Conservation (phyloP, 495 filamentous ascomycete genomes). For the Pseudotulostoma volvatum region DNA sequence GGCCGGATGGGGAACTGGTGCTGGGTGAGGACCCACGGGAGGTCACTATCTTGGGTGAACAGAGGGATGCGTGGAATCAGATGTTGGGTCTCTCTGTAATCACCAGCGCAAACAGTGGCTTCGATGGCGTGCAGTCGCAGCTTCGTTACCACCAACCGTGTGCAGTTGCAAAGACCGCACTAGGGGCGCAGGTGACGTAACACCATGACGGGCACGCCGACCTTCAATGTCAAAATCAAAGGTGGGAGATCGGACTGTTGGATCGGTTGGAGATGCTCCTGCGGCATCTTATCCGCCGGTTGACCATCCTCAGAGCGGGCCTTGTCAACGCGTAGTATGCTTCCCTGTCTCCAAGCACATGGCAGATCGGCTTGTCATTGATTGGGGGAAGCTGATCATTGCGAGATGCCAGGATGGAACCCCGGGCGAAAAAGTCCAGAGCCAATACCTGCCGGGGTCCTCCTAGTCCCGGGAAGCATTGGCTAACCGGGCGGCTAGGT, state of each 20-base stretch:
- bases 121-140: constrained; percentile 1
- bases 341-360: background rate
- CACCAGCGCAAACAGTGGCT: background rate
- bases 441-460: too few relatives aligned
- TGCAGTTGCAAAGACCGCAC: constrained; percentile 3
- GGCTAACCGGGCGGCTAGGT: background rate
- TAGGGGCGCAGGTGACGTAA: constrained; percentile 1
- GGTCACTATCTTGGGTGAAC: background rate
- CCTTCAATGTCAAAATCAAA: background rate
- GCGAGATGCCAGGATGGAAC: background rate
- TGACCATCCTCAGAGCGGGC: background rate
- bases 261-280: background rate
- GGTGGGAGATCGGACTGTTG: background rate
- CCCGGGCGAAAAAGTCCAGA: background rate
- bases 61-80: background rate
- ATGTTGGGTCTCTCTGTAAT: constrained; percentile 1
- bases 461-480: background rate
- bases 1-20: background rate
- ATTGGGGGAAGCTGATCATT: background rate
- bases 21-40: background rate
- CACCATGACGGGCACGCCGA: constrained; percentile 3
- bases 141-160: constrained; percentile 1
- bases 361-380: background rate
- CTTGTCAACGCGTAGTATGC: background rate
- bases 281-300: background rate